Conservation (phyloP, 768 basidiomycete species). For the Leccinum longicurvipes region DNA sequence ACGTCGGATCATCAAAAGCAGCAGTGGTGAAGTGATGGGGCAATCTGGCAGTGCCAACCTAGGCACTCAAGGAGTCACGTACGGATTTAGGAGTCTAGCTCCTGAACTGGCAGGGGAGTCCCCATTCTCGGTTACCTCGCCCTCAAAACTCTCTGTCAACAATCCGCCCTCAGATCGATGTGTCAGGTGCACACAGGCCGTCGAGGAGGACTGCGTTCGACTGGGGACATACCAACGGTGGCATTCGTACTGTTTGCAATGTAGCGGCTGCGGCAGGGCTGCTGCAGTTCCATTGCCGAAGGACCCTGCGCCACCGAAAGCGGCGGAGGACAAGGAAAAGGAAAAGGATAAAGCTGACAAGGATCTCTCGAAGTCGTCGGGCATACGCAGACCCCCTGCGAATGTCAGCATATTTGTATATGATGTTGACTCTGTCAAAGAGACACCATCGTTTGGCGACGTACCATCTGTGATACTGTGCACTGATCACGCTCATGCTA, state of each 20-base stretch:
- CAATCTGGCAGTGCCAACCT: slow-evolving; percentile 46
- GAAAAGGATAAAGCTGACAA: slow-evolving; percentile 39
- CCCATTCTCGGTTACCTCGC: slow-evolving; percentile 50
- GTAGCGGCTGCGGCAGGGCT: slow-evolving; percentile 71
- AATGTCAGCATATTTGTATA: slow-evolving; percentile 78
- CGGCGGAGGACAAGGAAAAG: slow-evolving; percentile 48
- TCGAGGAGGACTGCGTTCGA: slow-evolving; percentile 96
- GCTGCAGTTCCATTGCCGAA: slow-evolving; percentile 61
- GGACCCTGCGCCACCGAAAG: slow-evolving; percentile 49
- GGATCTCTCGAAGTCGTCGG: slow-evolving; percentile 56
- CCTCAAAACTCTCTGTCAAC: slow-evolving; percentile 53
- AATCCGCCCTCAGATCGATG: slow-evolving; percentile 90
- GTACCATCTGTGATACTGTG: slow-evolving; percentile 76
- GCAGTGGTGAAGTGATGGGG: slow-evolving; percentile 58
- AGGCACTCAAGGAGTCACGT: slow-evolving; percentile 85
- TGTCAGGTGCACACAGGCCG: slow-evolving; percentile 80
- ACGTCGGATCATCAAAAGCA: slow-evolving; percentile 69
- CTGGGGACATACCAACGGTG: slow-evolving; percentile 95
- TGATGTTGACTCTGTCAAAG: slow-evolving; percentile 65
- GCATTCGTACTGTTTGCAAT: slow-evolving; percentile 95
- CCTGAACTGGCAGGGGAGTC: slow-evolving; percentile 90
- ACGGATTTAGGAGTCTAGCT: slow-evolving; percentile 89
- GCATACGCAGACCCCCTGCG: slow-evolving; percentile 72
- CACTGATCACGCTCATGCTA: slow-evolving; percentile 65
- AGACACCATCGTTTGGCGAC: slow-evolving; percentile 66